phyloP scores from a whole-genome alignment of 257 asterid species.

The Anisodus acutangulus region DNA sequence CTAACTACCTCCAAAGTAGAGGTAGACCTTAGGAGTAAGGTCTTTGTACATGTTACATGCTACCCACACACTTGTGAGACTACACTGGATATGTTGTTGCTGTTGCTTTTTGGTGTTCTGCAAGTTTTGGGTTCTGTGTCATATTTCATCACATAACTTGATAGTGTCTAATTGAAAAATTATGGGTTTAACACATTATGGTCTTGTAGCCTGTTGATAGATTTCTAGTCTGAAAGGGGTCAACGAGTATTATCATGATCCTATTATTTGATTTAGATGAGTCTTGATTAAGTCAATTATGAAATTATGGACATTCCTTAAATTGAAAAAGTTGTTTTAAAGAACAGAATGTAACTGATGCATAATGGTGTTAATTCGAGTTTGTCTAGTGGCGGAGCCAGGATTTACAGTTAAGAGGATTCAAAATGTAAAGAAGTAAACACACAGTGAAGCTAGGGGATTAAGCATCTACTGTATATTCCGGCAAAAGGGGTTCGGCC shows the following conservation, averaged over 20 bases:
- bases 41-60: too few relatives aligned
- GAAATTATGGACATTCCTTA: background rate
- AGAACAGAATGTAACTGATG: background rate
- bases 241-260: background rate
- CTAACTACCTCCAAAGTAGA: too few relatives aligned
- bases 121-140: background rate
- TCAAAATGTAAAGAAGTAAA: too few relatives aligned
- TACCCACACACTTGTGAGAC: too few relatives aligned
- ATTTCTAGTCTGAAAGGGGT: background rate
- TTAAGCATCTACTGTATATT: too few relatives aligned
- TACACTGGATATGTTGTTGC: too few relatives aligned
- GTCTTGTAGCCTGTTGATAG: background rate
- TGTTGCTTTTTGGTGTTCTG: too few relatives aligned
- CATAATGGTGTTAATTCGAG: background rate
- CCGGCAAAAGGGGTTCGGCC: too few relatives aligned
- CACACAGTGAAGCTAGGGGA: too few relatives aligned
- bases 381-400: too few relatives aligned
- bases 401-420: too few relatives aligned
- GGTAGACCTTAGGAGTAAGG: too few relatives aligned
- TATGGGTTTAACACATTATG: background rate
- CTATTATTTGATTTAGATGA: background rate
- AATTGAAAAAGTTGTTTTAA: background rate
- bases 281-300: constrained; percentile 12
- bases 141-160: background rate
- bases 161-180: background rate